Evolutionary conservation across 805 yeast genomes (phyloP), one percentile per base, ranked within the genome.

Genomic region (Wickerhamiella nectarea): DNA sequence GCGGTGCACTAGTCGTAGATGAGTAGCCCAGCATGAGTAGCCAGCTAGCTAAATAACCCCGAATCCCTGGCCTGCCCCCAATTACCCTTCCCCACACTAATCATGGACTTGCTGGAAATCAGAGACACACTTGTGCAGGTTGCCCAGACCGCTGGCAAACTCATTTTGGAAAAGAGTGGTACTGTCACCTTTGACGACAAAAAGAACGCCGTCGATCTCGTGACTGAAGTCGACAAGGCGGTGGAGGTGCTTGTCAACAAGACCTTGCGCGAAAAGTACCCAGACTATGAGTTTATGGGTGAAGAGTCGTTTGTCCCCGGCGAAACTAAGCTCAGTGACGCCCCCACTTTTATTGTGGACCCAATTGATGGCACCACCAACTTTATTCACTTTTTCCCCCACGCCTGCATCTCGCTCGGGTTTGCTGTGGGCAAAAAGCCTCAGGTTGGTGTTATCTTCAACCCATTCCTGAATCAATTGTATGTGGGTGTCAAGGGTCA

Each of bases 321-420:
- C 1, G 61, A 57, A 24, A 64, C 76, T 3, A 55, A 54, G 37
- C 60, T 76, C 12, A 61, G 70, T 1, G 66, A 66, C 34, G 71
- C 62, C 3, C 81, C 81, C 17, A 75, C 80, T 1, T 76, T 76
- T 53, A 69, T 76, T 44, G 77, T 76, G 15, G 81, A 76, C 53
- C 79, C 79, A 34, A 71, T 74, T 54, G 80, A 75, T 50, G 81
- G 81, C 10, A 76, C 82, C 1, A 75, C 80, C 4, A 72, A 76
- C 57, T 76, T 76, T 56, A 68, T 76, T 41, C 82, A 76, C 55
- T 68, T 65, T 37, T 76, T 72, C 60, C 82, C 81, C 1, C 71
- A 66, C 54, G 69, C 76, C 36, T 76, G 80, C 57, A 74, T 74
- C 39, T 76, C 81, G 0, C 53, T 76, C 31, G 81, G 81, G 0